Base-by-base conservation (phyloP, 2,329 filamentous ascomycete species). In the Hyphodiscus sp. region DNA sequence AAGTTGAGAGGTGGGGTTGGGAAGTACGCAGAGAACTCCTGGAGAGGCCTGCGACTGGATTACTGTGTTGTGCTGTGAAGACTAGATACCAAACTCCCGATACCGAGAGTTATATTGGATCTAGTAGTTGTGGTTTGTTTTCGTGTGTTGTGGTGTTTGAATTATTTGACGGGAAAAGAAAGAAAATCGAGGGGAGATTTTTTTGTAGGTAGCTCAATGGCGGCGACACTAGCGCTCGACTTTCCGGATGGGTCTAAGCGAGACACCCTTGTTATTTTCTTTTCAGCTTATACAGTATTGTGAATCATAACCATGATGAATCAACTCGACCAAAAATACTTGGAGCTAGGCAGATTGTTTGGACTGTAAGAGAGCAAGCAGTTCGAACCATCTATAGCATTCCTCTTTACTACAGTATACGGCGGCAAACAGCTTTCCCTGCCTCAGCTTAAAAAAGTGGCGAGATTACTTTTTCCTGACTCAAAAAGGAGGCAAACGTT, bases 41-140 rank as follows among this genome's bases (percentile, higher is more conserved):
- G 20, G 52, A 65, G 66, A 69, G 61, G 23, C 54, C 65, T 69
- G 65, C 64, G 65, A 62, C 55, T 45, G 50, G n/a, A 52, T 54
- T 56, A 51, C 23, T 46, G 57, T 55, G 43, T 51, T 56, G 53
- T 61, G 52, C 45, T 61, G 53, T 71, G 68, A 68, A 71, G 52
- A 69, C 73, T 77, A 79, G 75, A 78, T 70, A 60, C 71, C 67
- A 68, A 66, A 70, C 72, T 76, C 77, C 72, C 78, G 70, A 70
- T 61, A 63, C 58, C 57, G 67, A 68, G 67, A 68, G 65, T 64
- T 61, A 47, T 60, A 56, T 50, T 53, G 63, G 60, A 62, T 68
- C 67, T 68, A 68, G 65, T 58, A 38, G 47, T 53, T 51, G 48
- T 60, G 45, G 26, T 44, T 41, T 51, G 20, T 56, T 20, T 59